Base-by-base conservation (phyloP, 768 basidiomycete species). In the Amanita rubescens region DNA sequence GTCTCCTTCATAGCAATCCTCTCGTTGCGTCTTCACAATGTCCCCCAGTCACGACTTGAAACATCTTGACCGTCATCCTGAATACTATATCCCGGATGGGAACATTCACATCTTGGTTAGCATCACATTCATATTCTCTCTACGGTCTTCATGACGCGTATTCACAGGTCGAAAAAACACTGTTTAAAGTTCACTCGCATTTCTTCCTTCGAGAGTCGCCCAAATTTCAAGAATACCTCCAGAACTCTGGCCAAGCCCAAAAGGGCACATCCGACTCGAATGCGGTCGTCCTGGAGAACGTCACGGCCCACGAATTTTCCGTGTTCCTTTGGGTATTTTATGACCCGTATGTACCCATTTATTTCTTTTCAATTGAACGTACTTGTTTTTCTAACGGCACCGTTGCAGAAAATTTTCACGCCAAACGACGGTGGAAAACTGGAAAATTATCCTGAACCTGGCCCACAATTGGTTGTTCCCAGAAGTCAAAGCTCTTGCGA, bases 201-300 rank as follows among this genome's bases (percentile, higher is more conserved):
- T 84, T 85, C 46, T 83, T 87, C 35, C 71, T 73, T n/a, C 69
- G 84, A 0, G 83, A 87, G 49, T 85, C 83, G 0, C 47, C 64
- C 0, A 72, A 67, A 27, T 84, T 85, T 62, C 63, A 63, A 9
- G 62, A 64, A 0, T 67, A 71, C 47, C 52, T 79, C 35, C 55
- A 60, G 4, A 44, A 52, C 15, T 66, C 73, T 6, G 60, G n/a
- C n/a, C 65, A 3, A 59, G 65, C 6, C 63, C 71, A 54, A 1
- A 62, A 63, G 24, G 80, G 79, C 2, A 67, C 70, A 1, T 63
- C 60, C 0, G 78, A 79, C 41, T 54, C 58, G 0, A 70, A 65
- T 27, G 73, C 79, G 0, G 71, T 81, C 22, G 65, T 74, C 3
- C 57, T 77, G 11, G 63, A 69, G 1, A 59, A 74, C 2, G 67